Conservation (phyloP, 345 rosid genomes). For the Pistacia vera region DNA sequence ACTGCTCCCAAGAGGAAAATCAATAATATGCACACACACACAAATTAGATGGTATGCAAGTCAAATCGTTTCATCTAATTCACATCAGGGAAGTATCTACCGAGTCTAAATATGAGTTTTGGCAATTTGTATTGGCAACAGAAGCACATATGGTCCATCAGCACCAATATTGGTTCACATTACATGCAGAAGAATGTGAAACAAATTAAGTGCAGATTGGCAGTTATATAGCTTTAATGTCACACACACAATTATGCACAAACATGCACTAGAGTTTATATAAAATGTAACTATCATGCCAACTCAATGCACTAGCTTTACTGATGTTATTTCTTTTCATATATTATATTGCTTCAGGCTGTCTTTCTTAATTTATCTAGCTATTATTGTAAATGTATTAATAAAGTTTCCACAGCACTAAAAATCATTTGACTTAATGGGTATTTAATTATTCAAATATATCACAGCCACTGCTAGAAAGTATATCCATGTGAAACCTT, state of each 20-base stretch:
- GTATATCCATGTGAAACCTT: background rate
- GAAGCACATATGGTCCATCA: background rate
- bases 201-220: background rate
- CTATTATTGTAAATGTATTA: background rate
- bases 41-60: background rate
- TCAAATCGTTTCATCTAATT: background rate
- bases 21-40: background rate
- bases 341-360: background rate
- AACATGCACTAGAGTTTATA: background rate
- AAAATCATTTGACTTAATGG: background rate
- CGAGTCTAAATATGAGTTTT: background rate
- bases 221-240: background rate
- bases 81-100: background rate
- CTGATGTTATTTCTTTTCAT: background rate
- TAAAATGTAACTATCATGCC: background rate
- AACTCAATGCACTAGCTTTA: background rate
- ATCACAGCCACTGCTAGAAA: background rate
- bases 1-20: background rate
- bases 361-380: background rate
- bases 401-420: too few species aligned
- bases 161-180: background rate
- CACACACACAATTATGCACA: background rate
- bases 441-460: background rate
- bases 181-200: background rate
- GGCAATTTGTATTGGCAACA: background rate